Evolutionary conservation across 2,329 filamentous ascomycete genomes (phyloP).

Genomic region (Fusarium veterinarium): DNA sequence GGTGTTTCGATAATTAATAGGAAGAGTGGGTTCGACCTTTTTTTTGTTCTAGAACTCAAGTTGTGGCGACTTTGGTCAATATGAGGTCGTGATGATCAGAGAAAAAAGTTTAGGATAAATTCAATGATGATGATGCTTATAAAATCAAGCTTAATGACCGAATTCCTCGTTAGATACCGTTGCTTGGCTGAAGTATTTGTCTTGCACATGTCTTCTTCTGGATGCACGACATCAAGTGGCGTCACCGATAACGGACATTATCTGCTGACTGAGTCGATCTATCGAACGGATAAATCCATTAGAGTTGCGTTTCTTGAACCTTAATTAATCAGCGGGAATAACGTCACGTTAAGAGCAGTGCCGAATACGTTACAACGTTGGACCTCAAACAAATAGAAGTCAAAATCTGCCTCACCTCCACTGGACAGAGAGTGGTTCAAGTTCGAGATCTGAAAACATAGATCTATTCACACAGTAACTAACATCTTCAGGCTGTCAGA

Average conservation of each 20-base stretch:
- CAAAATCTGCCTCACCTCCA: background rate
- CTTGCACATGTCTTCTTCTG: background rate
- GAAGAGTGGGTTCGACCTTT: background rate
- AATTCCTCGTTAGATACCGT: background rate
- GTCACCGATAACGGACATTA: conserved; percentile 36
- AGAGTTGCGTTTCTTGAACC: background rate
- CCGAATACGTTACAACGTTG: background rate
- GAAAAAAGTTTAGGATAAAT: background rate
- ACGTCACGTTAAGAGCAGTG: background rate
- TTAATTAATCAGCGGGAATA: background rate
- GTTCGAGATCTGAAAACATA: too few species aligned
- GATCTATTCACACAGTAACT: too few species aligned
- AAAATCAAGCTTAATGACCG: background rate
- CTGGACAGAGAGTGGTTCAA: background rate
- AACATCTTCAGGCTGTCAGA: background rate
- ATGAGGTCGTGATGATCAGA: background rate
- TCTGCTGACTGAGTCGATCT: background rate
- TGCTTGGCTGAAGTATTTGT: conserved; percentile 6
- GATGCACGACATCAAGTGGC: conserved; percentile 31
- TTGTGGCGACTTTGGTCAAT: conserved; percentile 3
- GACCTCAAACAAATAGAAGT: background rate
- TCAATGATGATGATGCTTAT: background rate
- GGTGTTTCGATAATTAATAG: conserved; percentile 1
- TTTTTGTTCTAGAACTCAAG: background rate
- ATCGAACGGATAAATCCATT: background rate